phyloP scores from a whole-genome alignment of 495 filamentous ascomycete genomes.

The Hyaloscypha finlandica region DNA sequence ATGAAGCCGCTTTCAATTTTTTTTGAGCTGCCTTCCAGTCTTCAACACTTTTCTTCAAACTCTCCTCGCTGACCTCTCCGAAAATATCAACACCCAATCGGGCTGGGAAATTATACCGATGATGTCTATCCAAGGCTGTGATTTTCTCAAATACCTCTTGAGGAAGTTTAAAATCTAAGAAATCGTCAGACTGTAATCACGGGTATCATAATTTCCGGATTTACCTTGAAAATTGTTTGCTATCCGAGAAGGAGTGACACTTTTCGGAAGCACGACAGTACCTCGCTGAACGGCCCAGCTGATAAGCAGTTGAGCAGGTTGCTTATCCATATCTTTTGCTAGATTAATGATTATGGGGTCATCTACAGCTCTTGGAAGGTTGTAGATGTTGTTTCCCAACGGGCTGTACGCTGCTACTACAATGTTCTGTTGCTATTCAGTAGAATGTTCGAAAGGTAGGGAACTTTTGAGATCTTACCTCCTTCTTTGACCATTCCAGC shows the following conservation, averaged over 20 bases:
- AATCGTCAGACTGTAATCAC: background rate
- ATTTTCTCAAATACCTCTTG: slow-evolving; percentile 48
- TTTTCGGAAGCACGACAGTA: slow-evolving; percentile 61
- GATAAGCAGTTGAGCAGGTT: slow-evolving; percentile 52
- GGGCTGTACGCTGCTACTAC: slow-evolving; percentile 61
- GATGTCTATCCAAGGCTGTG: slow-evolving; percentile 46
- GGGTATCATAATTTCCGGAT: background rate
- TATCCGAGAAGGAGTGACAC: slow-evolving; percentile 58
- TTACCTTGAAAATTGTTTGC: slow-evolving; percentile 56
- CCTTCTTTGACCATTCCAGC: slow-evolving; percentile 45
- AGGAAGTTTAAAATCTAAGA: slow-evolving; percentile 46
- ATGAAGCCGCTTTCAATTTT: slow-evolving; percentile 28
- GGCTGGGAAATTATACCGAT: slow-evolving; percentile 54
- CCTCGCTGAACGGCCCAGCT: slow-evolving; percentile 54
- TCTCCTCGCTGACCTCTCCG: slow-evolving; percentile 48
- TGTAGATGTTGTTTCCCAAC: slow-evolving; percentile 59
- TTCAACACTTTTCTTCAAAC: slow-evolving; percentile 45
- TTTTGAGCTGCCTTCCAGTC: slow-evolving; percentile 46
- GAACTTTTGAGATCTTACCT: slow-evolving; percentile 32
- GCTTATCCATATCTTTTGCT: slow-evolving; percentile 45
- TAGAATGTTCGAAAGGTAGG: background rate
- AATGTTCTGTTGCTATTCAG: slow-evolving; percentile 38
- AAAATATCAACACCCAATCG: slow-evolving; percentile 54
- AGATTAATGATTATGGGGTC: slow-evolving; percentile 42
- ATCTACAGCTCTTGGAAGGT: slow-evolving; percentile 46